Conservation (phyloP, 192 early-diverging fungal species). For the Thamnidium elegans region DNA sequence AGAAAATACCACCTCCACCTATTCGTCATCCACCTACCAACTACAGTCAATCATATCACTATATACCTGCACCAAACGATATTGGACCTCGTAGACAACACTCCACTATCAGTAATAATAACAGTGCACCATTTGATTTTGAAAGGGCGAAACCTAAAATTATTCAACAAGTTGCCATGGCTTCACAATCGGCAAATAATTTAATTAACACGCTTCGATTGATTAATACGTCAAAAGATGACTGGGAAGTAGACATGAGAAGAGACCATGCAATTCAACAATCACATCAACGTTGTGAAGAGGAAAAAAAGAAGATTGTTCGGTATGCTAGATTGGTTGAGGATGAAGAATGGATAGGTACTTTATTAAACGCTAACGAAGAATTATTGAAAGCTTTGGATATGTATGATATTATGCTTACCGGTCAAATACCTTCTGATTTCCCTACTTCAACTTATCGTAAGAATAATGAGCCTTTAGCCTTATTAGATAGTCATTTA, state of each 20-base stretch:
- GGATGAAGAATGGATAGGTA: slow-evolving; percentile 42
- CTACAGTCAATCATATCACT: no score
- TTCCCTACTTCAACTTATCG: slow-evolving; percentile 6
- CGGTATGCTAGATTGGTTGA: slow-evolving; percentile 35
- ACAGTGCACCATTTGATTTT: slow-evolving; percentile 24
- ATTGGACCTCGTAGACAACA: not conserved
- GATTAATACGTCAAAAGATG: no score
- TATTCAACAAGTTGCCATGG: slow-evolving; percentile 33
- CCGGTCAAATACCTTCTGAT: slow-evolving; percentile 24
- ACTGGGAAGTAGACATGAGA: slow-evolving; percentile 24
- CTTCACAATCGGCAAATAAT: slow-evolving; percentile 34
- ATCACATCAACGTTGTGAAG: slow-evolving; percentile 25
- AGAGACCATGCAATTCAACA: slow-evolving; percentile 27
- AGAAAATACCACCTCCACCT: slow-evolving; percentile 6
- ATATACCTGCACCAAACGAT: slow-evolving; percentile 11
- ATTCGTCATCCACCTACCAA: slow-evolving; percentile 11
- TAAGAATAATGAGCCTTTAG: no score
- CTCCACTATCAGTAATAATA: not conserved
- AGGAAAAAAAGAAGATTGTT: slow-evolving; percentile 36
- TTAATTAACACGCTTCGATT: slow-evolving; percentile 20
- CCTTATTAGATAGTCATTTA: no score
- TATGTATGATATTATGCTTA: slow-evolving; percentile 35
- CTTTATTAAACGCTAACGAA: slow-evolving; percentile 34
- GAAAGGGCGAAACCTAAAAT: slow-evolving; percentile 34
- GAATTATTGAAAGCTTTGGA: slow-evolving; percentile 31